Evolutionary conservation across 2,329 filamentous ascomycete genomes (phyloP), one percentile per base, ranked within the genome.

Genomic region (Trichophyton simii): DNA sequence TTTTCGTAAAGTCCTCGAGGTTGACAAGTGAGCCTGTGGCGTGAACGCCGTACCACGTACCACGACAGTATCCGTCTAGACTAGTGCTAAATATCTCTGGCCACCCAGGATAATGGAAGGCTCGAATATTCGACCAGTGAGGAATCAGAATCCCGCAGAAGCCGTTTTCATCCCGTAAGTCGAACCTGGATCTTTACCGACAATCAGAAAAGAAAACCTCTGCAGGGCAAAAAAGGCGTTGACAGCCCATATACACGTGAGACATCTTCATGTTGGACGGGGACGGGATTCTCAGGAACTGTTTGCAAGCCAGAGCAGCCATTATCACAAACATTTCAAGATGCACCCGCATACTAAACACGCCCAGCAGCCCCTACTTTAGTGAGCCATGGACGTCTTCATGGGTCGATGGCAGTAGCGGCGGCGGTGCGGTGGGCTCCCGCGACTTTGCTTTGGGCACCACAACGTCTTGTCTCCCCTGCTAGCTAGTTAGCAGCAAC

Each of bases 11-110:
- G 28, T n/a, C 28, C 50, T 55, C n/a, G 52, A 36, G 52, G 52
- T 55, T 55, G 52, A 55, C 52, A 55, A 55, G 52, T 55, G 31
- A 55, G 52, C 15, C 15, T 55, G 52, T 55, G 52, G 28, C 52
- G 28, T 55, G 28, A 9, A 55, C 25, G 52, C 28, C 52, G 52
- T 55, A 55, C 52, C 13, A 55, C 52, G 52, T 55, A 34, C 31
- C 31, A 55, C 52, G 7, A 15, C 52, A 55, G 28, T 13, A 6
- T 55, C 52, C 28, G 31, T 55, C 13, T 55, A 36, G 20, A 55
- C 52, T 55, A 55, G 28, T 55, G n/a, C 13, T 55, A 28, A 38
- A 55, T 55, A 55, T 34, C 31, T 55, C 31, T 55, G 46, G 46
- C 46, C 20, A 52, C 46, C 46, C 46, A 52, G 46, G 22, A 52